Evolutionary conservation across 1,139 yeast species (phyloP).

Genomic region (Yamadazyma mexicana): DNA sequence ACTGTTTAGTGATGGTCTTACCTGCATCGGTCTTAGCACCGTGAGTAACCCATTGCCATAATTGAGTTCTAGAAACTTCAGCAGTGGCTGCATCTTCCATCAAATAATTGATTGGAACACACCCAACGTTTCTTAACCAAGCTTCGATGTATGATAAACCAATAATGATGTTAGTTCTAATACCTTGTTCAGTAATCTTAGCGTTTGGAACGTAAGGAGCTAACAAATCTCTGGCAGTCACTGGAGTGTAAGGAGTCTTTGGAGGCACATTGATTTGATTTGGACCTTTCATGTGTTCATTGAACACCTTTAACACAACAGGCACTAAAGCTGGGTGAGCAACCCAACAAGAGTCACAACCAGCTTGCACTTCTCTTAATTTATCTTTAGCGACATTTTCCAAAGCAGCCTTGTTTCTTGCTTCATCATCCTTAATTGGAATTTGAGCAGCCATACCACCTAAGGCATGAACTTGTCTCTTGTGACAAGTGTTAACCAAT

Average conservation of each 20-base stretch:
- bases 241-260: slow-evolving; percentile 42
- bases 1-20: slow-evolving; percentile 56
- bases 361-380: slow-evolving; percentile 71
- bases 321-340: slow-evolving; percentile 80
- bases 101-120: slow-evolving; percentile 79
- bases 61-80: slow-evolving; percentile 79
- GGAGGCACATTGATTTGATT: slow-evolving; percentile 72
- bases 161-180: slow-evolving; percentile 67
- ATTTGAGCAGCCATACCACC: slow-evolving; percentile 89
- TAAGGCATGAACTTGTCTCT: slow-evolving; percentile 76
- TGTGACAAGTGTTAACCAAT: slow-evolving; percentile 70
- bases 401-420: slow-evolving; percentile 66
- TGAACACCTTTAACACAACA: slow-evolving; percentile 73
- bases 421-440: slow-evolving; percentile 69
- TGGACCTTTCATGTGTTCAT: slow-evolving; percentile 81
- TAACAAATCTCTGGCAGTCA: slow-evolving; percentile 68
- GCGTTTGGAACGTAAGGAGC: slow-evolving; percentile 70
- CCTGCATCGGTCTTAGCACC: slow-evolving; percentile 64
- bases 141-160: slow-evolving; percentile 82
- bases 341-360: slow-evolving; percentile 83
- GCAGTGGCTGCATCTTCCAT: slow-evolving; percentile 93
- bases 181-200: slow-evolving; percentile 67
- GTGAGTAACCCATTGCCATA: slow-evolving; percentile 85
- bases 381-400: slow-evolving; percentile 72
- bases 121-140: slow-evolving; percentile 77